Evolutionary conservation across 306 rosid genomes (phyloP).

Genomic region (Ormosia emarginata): DNA sequence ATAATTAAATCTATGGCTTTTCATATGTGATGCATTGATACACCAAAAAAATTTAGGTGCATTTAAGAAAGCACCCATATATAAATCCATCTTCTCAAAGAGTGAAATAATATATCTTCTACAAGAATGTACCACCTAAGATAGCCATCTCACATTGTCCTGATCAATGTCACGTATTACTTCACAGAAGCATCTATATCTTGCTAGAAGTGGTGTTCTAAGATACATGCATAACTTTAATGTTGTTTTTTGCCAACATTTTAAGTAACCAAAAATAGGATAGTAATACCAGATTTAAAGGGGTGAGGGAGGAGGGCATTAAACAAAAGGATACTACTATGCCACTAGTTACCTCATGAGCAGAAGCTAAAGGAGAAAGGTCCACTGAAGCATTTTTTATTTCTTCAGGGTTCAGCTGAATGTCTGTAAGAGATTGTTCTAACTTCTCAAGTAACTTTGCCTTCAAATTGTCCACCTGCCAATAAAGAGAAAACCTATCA

Average conservation of each 20-base stretch:
- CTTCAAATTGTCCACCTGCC: slow-evolving; percentile 82
- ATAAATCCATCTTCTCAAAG: neutral
- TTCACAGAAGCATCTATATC: slow-evolving; percentile 29
- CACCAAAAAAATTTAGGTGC: too few species aligned
- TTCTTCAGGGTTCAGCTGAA: slow-evolving; percentile 63
- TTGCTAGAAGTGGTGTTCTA: slow-evolving; percentile 31
- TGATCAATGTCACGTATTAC: neutral
- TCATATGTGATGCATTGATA: too few species aligned
- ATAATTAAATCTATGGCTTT: too few species aligned
- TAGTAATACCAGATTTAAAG: slow-evolving; percentile 1
- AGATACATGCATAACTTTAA: slow-evolving; percentile 33
- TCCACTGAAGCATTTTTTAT: slow-evolving; percentile 45
- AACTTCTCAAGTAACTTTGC: slow-evolving; percentile 74
- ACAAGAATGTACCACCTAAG: neutral
- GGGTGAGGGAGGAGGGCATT: slow-evolving; percentile 1
- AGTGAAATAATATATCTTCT: neutral
- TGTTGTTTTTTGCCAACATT: slow-evolving; percentile 10
- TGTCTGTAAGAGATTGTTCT: slow-evolving; percentile 67
- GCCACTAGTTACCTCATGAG: slow-evolving; percentile 60
- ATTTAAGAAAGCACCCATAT: neutral
- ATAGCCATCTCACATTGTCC: neutral
- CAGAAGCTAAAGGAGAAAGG: slow-evolving; percentile 40
- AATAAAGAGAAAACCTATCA: slow-evolving; percentile 31
- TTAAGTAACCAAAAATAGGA: neutral
- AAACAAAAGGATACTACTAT: slow-evolving; percentile 13